Conservation (phyloP, 768 basidiomycete genomes). For the Neoboletus magnificus region DNA sequence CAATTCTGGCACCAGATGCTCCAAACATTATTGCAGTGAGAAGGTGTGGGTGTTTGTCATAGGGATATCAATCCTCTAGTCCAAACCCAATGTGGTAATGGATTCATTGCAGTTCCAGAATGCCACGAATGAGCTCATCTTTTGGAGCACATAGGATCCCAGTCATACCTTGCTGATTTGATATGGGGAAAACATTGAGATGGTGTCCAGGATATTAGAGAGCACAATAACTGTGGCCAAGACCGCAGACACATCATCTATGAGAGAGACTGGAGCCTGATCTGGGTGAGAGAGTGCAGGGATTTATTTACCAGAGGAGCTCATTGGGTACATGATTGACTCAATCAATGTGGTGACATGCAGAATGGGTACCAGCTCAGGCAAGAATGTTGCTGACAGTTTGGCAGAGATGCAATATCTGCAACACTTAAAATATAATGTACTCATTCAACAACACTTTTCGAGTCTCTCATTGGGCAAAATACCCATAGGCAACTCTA, state of each 20-base stretch:
- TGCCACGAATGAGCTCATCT: slow-evolving; percentile 85
- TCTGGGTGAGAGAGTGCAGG: slow-evolving; percentile 68
- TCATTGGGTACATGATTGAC: slow-evolving; percentile 84
- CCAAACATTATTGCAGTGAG: slow-evolving; percentile 34
- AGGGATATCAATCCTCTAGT: slow-evolving; percentile 77
- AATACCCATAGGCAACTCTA: too few species aligned
- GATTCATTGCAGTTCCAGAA: slow-evolving; percentile 73
- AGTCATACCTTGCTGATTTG: slow-evolving; percentile 58
- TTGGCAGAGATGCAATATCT: slow-evolving; percentile 71
- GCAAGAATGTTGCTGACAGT: slow-evolving; percentile 57
- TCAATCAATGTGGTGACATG: slow-evolving; percentile 78
- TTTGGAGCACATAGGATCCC: slow-evolving; percentile 82
- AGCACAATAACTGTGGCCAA: slow-evolving; percentile 77
- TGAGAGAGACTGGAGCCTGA: slow-evolving; percentile 76
- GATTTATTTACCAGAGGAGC: slow-evolving; percentile 88
- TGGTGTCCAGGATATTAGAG: slow-evolving; percentile 81
- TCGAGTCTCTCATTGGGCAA: too few species aligned
- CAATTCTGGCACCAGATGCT: slow-evolving; percentile 47
- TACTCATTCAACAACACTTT: too few species aligned
- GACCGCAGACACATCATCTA: slow-evolving; percentile 76
- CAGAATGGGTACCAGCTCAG: slow-evolving; percentile 46
- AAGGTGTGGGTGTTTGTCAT: background rate
- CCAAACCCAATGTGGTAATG: slow-evolving; percentile 67
- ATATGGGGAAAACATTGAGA: slow-evolving; percentile 53
- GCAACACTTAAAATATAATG: too few species aligned